Evolutionary conservation across 148 eudicot genomes (phyloP), one percentile per base, ranked within the genome.

Genomic region (Fagopyrum tataricum): DNA sequence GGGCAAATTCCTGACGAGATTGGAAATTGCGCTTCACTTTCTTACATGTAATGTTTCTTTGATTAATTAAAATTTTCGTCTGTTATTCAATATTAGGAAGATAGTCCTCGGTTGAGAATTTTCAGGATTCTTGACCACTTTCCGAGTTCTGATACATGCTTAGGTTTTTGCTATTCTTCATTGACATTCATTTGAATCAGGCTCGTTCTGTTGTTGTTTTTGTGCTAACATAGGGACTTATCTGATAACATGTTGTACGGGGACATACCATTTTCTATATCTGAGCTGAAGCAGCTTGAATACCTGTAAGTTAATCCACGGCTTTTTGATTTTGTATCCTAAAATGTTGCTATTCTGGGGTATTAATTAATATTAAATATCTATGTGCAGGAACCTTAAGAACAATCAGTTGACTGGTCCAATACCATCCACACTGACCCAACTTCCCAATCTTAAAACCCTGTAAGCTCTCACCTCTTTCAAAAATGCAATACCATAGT

Each of bases 1-100:
- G 93, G 93, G 46, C 91, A 85, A 81, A 87, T 89, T 44, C 93
- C 93, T 1, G 93, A 89, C 84, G 93, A 89, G 75, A 79, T 87
- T 11, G 91, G 91, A 67, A 80, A 81, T 74, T 89, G 93, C 74
- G 79, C 80, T 71, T 79, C 79, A 8, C 81, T 89, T 20, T 46
- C 53, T 6, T 72, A 61, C 8, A 47, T 87, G 93, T 89, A 82
- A 81, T 77, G 24, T 20, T 73, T 12, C 53, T 59, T 59, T 59
- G 39, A 4, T 59, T 59, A 14, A 21, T 59, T 5, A 11, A 2
- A 59, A 59, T 8, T 11, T 31, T 10, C 17, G 0, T 3, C 3
- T 52, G 0, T 23, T 48, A 7, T 66, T 40, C 41, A 20, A 69
- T 11, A n/a, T 56, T 5, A 59, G 66, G 26, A 0, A n/a, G 17